Evolutionary conservation across 2,329 filamentous ascomycete genomes (phyloP).

Genomic region (Teratosphaeria epicoccoides): DNA sequence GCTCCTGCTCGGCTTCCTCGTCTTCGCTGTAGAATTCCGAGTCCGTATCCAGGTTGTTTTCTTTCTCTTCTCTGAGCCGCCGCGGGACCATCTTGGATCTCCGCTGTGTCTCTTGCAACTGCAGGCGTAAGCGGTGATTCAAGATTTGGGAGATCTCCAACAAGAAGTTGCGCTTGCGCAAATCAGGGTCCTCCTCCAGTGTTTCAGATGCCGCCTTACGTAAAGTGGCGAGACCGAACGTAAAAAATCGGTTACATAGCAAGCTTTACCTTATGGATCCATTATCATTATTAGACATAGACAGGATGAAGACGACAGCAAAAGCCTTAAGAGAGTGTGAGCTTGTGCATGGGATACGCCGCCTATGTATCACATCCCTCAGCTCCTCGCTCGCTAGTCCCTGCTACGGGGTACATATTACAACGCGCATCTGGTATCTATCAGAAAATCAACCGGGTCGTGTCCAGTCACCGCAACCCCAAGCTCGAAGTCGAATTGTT

Average conservation of each 20-base stretch:
- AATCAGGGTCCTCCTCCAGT: too few species aligned
- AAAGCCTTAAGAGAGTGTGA: too few species aligned
- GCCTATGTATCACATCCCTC: background rate
- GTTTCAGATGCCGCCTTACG: too few species aligned
- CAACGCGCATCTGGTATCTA: background rate
- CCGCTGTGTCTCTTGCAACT: too few species aligned
- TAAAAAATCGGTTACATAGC: too few species aligned
- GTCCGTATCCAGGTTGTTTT: background rate
- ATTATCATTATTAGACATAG: too few species aligned
- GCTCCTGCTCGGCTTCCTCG: background rate
- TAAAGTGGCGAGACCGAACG: too few species aligned
- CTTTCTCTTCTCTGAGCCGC: background rate
- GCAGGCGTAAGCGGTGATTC: too few species aligned
- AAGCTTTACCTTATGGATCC: too few species aligned
- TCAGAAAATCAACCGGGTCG: background rate
- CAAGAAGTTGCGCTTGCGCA: too few species aligned
- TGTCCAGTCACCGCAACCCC: conserved; percentile 8
- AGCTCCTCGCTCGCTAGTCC: background rate
- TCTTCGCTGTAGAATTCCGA: background rate
- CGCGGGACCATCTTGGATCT: background rate
- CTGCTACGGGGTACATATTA: background rate
- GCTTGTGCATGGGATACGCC: background rate
- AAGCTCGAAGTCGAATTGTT: conserved; percentile 8
- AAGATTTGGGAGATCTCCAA: too few species aligned
- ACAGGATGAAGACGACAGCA: too few species aligned